Conservation (phyloP, 306 rosid species). For the Cucurbita ficifolia region DNA sequence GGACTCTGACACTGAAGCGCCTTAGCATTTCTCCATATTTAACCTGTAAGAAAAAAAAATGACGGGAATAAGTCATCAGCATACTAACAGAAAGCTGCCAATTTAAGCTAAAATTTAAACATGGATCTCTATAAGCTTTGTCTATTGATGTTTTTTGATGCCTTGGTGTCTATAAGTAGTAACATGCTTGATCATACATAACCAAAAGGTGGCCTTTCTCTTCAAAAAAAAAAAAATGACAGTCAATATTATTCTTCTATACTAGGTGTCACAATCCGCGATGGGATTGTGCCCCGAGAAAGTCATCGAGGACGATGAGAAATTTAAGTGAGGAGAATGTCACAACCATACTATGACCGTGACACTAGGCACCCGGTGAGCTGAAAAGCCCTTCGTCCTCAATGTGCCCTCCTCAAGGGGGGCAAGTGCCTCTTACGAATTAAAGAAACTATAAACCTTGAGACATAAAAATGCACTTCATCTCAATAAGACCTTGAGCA, state of each 20-base stretch:
- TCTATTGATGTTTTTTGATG: background rate
- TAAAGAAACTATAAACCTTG: background rate
- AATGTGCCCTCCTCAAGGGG: too few species aligned
- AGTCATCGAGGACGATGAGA: too few species aligned
- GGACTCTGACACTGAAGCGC: slow-evolving; percentile 54
- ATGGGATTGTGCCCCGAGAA: too few species aligned
- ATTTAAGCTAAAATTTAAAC: background rate
- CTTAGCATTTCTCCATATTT: slow-evolving; percentile 55
- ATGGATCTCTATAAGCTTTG: background rate
- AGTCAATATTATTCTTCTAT: too few species aligned
- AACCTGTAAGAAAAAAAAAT: slow-evolving; percentile 23
- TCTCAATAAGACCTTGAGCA: background rate
- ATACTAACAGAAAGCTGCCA: background rate
- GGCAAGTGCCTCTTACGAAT: background rate
- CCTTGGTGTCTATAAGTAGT: background rate
- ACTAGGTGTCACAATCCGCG: too few species aligned
- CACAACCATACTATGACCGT: too few species aligned
- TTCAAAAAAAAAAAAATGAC: too few species aligned
- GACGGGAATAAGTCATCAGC: background rate
- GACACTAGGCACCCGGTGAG: too few species aligned
- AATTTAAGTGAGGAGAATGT: too few species aligned
- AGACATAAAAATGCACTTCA: background rate
- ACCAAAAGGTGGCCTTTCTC: background rate
- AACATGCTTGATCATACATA: background rate
- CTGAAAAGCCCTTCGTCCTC: too few species aligned